A percentile compares a stretch with the other conserved stretches of the same genome.
Conservation (phyloP, 2,329 filamentous ascomycete genomes). For the Cladosporium sp. region DNA sequence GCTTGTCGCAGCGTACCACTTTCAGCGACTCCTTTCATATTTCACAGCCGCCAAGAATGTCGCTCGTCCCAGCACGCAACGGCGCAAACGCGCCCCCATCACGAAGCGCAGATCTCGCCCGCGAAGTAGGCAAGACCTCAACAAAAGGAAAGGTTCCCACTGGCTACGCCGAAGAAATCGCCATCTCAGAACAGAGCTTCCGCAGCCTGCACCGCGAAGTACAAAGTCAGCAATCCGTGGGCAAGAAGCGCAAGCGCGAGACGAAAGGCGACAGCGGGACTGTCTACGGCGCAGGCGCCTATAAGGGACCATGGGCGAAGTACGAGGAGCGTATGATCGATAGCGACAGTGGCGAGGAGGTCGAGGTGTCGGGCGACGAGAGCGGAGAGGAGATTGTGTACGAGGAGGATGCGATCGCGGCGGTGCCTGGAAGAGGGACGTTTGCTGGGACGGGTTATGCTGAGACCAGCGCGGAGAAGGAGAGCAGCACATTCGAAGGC, state of each 20-base stretch:
- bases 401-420: conserved; percentile 70
- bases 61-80: conserved; percentile 36
- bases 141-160: conserved; percentile 58
- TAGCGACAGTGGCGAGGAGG: conserved; percentile 68
- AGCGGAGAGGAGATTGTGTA: conserved; percentile 73
- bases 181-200: conserved; percentile 88
- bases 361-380: conserved; percentile 72
- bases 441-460: conserved; percentile 56
- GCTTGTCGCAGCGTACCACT: not conserved
- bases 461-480: conserved; percentile 51
- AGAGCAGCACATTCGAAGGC: conserved; percentile 87
- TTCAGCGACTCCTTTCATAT: too few relatives aligned
- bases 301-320: conserved; percentile 92
- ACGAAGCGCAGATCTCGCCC: conserved; percentile 29
- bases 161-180: conserved; percentile 83
- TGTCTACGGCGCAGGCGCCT: conserved; percentile 82
- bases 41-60: conserved; percentile 24
- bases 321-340: conserved; percentile 74
- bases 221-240: conserved; percentile 47
- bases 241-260: conserved; percentile 80
- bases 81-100: conserved; percentile 37
- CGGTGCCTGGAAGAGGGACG: conserved; percentile 51
- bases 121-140: conserved; percentile 34
- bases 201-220: conserved; percentile 82
- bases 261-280: conserved; percentile 80